phyloP scores from a whole-genome alignment of 2,329 filamentous ascomycete genomes.

The Ramichloridium luteum region DNA sequence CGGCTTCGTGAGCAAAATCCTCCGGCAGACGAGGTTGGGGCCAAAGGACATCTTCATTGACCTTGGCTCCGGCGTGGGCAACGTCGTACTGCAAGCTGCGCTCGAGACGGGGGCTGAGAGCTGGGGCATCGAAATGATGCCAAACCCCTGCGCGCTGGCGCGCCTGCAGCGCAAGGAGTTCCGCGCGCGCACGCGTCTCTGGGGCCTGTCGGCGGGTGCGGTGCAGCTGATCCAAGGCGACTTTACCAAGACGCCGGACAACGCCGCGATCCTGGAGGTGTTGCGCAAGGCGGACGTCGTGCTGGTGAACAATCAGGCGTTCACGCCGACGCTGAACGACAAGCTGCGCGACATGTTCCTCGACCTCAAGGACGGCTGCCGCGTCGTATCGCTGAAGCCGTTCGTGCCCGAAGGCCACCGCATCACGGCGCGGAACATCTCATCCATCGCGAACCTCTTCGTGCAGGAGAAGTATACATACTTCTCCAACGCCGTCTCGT shows the following conservation, averaged over 20 bases:
- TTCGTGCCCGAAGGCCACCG: slow-evolving; percentile 75
- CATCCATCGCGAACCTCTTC: slow-evolving; percentile 71
- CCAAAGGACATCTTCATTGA: slow-evolving; percentile 85
- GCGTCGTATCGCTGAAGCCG: slow-evolving; percentile 81
- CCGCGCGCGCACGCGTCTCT: slow-evolving; percentile 68
- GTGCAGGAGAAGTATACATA: slow-evolving; percentile 62
- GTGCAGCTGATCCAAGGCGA: slow-evolving; percentile 74
- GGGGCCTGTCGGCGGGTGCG: slow-evolving; percentile 70
- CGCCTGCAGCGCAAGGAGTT: slow-evolving; percentile 75
- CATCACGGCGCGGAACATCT: slow-evolving; percentile 59
- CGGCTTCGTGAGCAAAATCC: slow-evolving; percentile 70
- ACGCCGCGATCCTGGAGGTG: slow-evolving; percentile 54
- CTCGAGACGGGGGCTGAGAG: slow-evolving; percentile 87
- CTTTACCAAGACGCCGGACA: slow-evolving; percentile 52
- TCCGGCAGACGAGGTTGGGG: slow-evolving; percentile 64
- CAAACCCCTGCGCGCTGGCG: slow-evolving; percentile 73
- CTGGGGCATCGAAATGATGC: slow-evolving; percentile 95
- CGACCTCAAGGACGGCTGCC: slow-evolving; percentile 80
- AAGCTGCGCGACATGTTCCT: slow-evolving; percentile 78
- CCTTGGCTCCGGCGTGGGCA: slow-evolving; percentile 88
- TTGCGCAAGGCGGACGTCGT: slow-evolving; percentile 86
- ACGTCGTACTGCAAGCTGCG: slow-evolving; percentile 87
- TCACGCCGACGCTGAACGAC: slow-evolving; percentile 77
- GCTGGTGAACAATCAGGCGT: slow-evolving; percentile 95
- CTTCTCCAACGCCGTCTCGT: slow-evolving; percentile 64